phyloP scores from a whole-genome alignment of 1,139 yeast species.

The Spencermartinsiella ligniputridi region DNA sequence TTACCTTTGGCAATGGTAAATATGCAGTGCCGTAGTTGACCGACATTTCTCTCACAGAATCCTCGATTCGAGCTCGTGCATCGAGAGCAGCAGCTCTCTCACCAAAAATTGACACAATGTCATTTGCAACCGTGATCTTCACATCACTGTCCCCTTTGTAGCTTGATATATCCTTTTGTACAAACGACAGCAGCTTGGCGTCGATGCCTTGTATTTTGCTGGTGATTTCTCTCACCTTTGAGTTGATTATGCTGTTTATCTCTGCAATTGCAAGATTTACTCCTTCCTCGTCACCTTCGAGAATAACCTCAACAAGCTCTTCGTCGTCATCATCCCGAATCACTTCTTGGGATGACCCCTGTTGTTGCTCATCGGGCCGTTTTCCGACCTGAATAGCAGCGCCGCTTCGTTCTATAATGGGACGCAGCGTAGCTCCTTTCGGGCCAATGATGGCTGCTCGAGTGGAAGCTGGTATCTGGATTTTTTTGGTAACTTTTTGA shows the following conservation, averaged over 20 bases:
- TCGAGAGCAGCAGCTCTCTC: slow-evolving; percentile 56
- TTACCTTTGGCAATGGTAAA: slow-evolving; percentile 45
- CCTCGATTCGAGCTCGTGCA: slow-evolving; percentile 35
- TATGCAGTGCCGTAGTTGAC: slow-evolving; percentile 38
- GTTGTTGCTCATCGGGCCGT: slow-evolving; percentile 30
- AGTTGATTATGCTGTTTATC: slow-evolving; percentile 69
- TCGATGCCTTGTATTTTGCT: slow-evolving; percentile 37
- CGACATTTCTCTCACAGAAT: slow-evolving; percentile 4
- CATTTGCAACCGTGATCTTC: slow-evolving; percentile 31
- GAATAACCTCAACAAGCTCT: slow-evolving; percentile 52
- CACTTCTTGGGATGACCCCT: slow-evolving; percentile 23
- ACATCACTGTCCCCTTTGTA: slow-evolving; percentile 23
- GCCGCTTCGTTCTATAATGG: slow-evolving; percentile 66
- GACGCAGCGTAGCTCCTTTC: slow-evolving; percentile 77
- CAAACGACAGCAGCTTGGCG: slow-evolving; percentile 31
- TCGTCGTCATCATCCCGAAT: slow-evolving; percentile 39
- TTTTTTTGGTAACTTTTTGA: slow-evolving; percentile 49
- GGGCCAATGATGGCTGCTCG: slow-evolving; percentile 86
- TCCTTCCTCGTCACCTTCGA: slow-evolving; percentile 86
- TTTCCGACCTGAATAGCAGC: slow-evolving; percentile 73
- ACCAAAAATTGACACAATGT: slow-evolving; percentile 48
- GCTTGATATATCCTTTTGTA: slow-evolving; percentile 19
- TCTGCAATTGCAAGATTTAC: slow-evolving; percentile 67
- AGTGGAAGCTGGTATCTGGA: slow-evolving; percentile 72
- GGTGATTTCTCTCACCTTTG: slow-evolving; percentile 44